A percentile compares a stretch with the other conserved stretches of the same genome.
phyloP scores from a whole-genome alignment of 1,284 basidiomycete genomes.

The Jaminaea rosea region DNA sequence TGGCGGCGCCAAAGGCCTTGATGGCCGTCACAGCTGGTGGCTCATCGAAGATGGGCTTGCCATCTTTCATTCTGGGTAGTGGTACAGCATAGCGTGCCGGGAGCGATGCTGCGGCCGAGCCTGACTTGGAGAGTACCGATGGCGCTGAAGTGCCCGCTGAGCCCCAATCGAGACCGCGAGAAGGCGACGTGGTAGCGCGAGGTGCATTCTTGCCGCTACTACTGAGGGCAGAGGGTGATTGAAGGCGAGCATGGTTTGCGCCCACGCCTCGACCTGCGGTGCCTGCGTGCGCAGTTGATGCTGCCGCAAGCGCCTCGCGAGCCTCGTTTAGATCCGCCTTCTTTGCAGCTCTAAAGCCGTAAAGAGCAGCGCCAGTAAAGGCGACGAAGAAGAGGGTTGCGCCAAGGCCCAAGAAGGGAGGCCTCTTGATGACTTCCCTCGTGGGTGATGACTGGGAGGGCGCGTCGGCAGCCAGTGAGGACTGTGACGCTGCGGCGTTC shows the following conservation, averaged over 20 bases:
- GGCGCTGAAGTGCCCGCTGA: not conserved
- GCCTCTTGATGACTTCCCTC: too few species aligned
- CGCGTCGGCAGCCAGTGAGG: too few species aligned
- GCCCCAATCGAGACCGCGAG: not conserved
- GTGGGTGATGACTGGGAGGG: too few species aligned
- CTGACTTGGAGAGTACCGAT: not conserved
- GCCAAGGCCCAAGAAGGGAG: not conserved
- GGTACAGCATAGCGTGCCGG: too few species aligned
- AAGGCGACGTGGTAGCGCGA: too few species aligned
- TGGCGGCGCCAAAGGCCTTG: not conserved
- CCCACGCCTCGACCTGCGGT: too few species aligned
- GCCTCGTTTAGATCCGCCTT: not conserved
- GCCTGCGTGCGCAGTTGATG: not conserved
- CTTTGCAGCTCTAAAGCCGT: not conserved
- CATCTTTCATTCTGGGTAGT: too few species aligned
- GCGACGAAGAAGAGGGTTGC: not conserved
- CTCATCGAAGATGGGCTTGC: not conserved
- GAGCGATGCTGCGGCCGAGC: not conserved
- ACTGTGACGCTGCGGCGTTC: too few species aligned
- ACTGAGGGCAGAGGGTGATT: not conserved
- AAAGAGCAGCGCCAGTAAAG: not conserved
- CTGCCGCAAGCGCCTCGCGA: not conserved
- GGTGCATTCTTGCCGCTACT: not conserved
- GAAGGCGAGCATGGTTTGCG: too few species aligned
- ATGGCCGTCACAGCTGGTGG: not conserved